Percentiles rank a stretch among this genome's conserved stretches.
phyloP scores from a whole-genome alignment of 257 asterid species.

The Forsythia viridissima region DNA sequence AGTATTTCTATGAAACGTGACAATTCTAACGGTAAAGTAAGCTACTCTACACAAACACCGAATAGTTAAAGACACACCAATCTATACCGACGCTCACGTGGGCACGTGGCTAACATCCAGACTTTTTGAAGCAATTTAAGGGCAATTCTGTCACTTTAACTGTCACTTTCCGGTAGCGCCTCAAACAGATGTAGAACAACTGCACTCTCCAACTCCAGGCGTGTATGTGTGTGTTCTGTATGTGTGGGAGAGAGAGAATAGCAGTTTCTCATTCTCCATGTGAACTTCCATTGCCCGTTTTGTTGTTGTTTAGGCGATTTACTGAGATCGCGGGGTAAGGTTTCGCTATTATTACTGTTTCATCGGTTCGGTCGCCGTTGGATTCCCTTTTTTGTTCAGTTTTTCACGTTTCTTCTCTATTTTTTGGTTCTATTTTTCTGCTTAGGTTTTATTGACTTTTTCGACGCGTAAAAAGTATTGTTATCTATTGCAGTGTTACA shows the following conservation, averaged over 20 bases:
- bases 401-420: neutral
- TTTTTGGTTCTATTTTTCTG: neutral
- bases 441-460: conserved; percentile 16
- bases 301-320: neutral
- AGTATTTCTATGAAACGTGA: neutral
- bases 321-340: neutral
- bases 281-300: neutral
- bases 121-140: conserved; percentile 12
- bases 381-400: neutral
- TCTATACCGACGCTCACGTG: conserved; percentile 32
- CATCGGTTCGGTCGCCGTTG: conserved; percentile 4
- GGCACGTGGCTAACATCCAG: conserved; percentile 32
- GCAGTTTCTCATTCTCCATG: neutral
- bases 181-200: neutral
- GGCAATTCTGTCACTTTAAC: conserved; percentile 10
- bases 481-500: neutral
- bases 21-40: neutral
- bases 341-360: conserved; percentile 13
- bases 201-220: neutral
- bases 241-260: neutral
- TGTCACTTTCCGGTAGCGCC: conserved; percentile 9
- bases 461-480: conserved; percentile 34
- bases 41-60: neutral
- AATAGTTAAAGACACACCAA: neutral
- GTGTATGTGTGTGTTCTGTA: neutral